Evolutionary conservation across 768 basidiomycete genomes (phyloP), one percentile per base, ranked within the genome.

Genomic region (Russula earlei): DNA sequence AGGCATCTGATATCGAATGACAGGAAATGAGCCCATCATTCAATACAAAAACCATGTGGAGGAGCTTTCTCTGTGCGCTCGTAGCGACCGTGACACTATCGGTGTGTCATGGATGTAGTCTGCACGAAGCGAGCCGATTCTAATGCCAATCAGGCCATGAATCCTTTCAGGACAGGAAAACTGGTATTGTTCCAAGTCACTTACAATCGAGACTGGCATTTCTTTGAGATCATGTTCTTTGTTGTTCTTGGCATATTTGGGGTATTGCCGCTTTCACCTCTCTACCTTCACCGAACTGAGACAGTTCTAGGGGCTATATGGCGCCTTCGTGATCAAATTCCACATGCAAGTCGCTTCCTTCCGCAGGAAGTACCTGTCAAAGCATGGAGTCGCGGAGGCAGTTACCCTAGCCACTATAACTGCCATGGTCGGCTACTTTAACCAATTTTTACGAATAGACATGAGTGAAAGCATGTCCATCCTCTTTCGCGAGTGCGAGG

Each of bases 11-110:
- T 25, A 27, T n/a, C 14, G 10, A 45, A n/a, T 9, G 25, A 12
- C 64, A 94, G 91, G 96, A 99, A 82, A 99, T 99, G 96, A 95
- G 91, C 69, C 88, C 92, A 68, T 86, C 82, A 37, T 98, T 97
- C 69, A 95, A 88, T 55, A 94, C 94, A 71, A 87, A 91, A 70
- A 98, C 95, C 5, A 96, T 98, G 92, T 98, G 95, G 95, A 77
- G 85, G 65, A 94, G 91, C 66, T 96, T 98, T 70, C 86, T 98
- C 67, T 98, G 96, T 69, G 96, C 96, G 33, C 76, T 99, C 45
- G 87, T 98, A 45, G 96, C 96, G 14, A 97, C 95, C 0, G 89
- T 98, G 63, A 95, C 95, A 0, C 74, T 99, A 31, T 88, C 95
- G 31, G 95, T 96, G 92, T 78, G 29, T 42, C 9, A 20, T 43